These are phyloP conservation scores for Lachnellula cervina DNA, from an alignment of 2,329 filamentous ascomycete species.

Conservation along the genomic window DNA sequence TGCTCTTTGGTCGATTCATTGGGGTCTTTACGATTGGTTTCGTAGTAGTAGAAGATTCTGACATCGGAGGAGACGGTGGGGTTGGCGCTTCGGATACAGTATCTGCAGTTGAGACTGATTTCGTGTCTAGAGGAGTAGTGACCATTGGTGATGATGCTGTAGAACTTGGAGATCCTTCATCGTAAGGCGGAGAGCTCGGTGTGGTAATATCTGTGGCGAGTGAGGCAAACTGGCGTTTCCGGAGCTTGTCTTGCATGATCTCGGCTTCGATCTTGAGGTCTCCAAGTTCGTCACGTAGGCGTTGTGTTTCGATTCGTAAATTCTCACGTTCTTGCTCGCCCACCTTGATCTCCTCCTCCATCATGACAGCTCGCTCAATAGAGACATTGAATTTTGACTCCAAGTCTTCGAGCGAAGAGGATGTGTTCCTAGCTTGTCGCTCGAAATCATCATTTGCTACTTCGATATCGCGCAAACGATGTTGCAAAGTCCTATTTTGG, in stretches of 20 bases:
- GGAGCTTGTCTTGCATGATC: constrained; percentile 89
- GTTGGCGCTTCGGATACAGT: constrained; percentile 65
- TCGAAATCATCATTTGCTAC: constrained; percentile 98
- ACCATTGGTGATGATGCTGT: constrained; percentile 88
- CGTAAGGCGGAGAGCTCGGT: constrained; percentile 67
- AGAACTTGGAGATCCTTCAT: constrained; percentile 65
- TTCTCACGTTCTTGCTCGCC: constrained; percentile 88
- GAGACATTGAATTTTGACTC: constrained; percentile 95
- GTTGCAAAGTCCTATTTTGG: constrained; percentile 71
- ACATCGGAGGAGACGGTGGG: constrained; percentile 90
- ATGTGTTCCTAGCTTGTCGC: constrained; percentile 90
- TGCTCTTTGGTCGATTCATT: constrained; percentile 34
- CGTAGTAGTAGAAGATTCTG: constrained; percentile 61
- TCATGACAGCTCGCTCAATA: constrained; percentile 85
- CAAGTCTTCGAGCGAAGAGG: constrained; percentile 91
- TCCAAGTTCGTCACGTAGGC: constrained; percentile 82
- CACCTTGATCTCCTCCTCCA: constrained; percentile 89
- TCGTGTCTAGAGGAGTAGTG: constrained; percentile 73
- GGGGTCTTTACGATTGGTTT: constrained; percentile 25
- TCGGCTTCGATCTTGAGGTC: constrained; percentile 94
- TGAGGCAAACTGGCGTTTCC: constrained; percentile 60
- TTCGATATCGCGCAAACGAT: constrained; percentile 88
- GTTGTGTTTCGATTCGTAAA: constrained; percentile 84
- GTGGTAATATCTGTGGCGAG: constrained; percentile 59
- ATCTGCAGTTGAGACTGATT: constrained; percentile 54